phyloP scores from a whole-genome alignment of 345 rosid genomes.

The Carallia pectinifolia region DNA sequence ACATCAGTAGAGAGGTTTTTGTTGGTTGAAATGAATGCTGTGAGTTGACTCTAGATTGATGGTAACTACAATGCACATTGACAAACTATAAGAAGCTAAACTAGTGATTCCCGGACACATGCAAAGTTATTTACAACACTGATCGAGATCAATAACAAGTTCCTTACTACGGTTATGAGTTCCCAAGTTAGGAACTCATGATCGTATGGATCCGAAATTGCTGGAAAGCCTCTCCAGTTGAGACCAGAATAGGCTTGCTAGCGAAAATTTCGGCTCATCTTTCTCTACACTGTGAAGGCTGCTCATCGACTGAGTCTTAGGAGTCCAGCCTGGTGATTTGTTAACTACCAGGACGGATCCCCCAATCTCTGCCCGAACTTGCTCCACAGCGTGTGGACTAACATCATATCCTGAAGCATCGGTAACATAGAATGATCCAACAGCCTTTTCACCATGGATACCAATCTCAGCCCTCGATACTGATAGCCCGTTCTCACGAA shows the following conservation, averaged over 20 bases:
- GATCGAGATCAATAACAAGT: not conserved
- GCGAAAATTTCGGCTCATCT: slow-evolving; percentile 44
- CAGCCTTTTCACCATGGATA: slow-evolving; percentile 50
- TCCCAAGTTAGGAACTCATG: slow-evolving; percentile 20
- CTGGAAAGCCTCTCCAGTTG: slow-evolving; percentile 61
- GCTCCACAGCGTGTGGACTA: slow-evolving; percentile 35
- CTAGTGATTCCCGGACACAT: not conserved
- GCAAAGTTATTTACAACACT: slow-evolving; percentile 3
- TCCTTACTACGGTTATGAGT: not conserved
- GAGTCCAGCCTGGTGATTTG: slow-evolving; percentile 34
- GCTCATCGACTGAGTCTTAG: slow-evolving; percentile 27
- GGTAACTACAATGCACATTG: not conserved
- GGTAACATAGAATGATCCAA: slow-evolving; percentile 67
- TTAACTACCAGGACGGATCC: slow-evolving; percentile 49
- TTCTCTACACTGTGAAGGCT: slow-evolving; percentile 21
- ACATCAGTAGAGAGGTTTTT: no score
- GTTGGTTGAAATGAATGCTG: no score
- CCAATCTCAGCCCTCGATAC: slow-evolving; percentile 64
- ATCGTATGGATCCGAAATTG: slow-evolving; percentile 47
- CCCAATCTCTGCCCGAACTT: slow-evolving; percentile 57
- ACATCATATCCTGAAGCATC: slow-evolving; percentile 66
- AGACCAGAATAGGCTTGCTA: slow-evolving; percentile 74
- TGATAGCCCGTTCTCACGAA: slow-evolving; percentile 73
- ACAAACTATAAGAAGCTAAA: not conserved
- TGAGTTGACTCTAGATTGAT: not conserved